Base-by-base conservation (phyloP, 768 basidiomycete genomes). In the Amanita phalloides region DNA sequence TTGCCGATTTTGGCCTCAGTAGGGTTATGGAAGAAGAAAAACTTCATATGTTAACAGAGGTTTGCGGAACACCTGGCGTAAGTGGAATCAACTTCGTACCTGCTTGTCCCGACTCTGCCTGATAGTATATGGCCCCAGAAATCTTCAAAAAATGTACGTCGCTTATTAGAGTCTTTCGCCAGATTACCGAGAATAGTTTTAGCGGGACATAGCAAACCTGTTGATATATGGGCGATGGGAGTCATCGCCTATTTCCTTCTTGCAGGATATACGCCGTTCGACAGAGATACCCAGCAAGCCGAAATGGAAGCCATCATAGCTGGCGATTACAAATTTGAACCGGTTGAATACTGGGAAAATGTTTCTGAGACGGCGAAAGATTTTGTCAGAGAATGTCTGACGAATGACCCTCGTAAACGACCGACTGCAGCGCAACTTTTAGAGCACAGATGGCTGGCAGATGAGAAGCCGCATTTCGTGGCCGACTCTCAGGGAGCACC, bases 221-320 rank as follows among this genome's bases (percentile, higher is more conserved):
- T 96, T 14, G 95, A 95, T 60, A 70, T 95, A 51, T 94, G 92
- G 94, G 93, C 95, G 1, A 94, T 98, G 81, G 95, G 95, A 36
- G 95, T 99, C 45, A 94, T 99, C 66, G 89, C 95, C 10, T 97
- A 97, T 70, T 96, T 96, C 83, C 72, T 97, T 3, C 83, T 97
- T 26, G 69, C 71, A 60, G 86, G 90, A 2, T 94, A 98, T 71
- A 99, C 96, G 4, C 96, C 96, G 1, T 99, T 99, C 64, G 94
- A 98, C 65, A 82, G 91, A 23, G 94, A 97, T 53, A 82, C 77
- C 2, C 86, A 86, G 61, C 79, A 79, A 60, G 80, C 82, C 56
- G 95, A 98, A 70, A 94, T 93, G 85, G 84, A 95, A 61, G 95
- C 95, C 32, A 97, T 98, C 71, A 82, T 93, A 45, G 78, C 79